Base-by-base conservation (phyloP, 2,329 filamentous ascomycete species). In the Clonostachys byssicola region DNA sequence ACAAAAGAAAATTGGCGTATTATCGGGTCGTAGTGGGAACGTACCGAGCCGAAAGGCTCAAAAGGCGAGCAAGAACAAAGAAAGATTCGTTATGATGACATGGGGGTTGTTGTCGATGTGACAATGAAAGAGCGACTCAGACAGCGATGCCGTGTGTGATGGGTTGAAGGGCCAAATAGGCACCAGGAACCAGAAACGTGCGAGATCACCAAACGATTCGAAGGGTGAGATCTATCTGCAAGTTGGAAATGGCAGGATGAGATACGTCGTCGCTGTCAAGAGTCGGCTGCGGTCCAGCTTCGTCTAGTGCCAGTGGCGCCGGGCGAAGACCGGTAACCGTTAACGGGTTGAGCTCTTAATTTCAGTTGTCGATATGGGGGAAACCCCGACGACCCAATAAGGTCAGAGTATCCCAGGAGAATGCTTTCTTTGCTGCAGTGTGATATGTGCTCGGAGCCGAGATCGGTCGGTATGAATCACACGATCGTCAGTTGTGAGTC, bases 81-180 rank as follows among this genome's bases (percentile, higher is more conserved):
- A 59, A 52, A 56, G 58, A 60, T 60, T 67, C 69, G 70, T 73
- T 73, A 73, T 65, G 55, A 63, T 60, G 61, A 71, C 70, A 73
- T 73, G 60, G 61, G 63, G 9, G 23, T 30, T 23, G 35, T 47
- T 20, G 47, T 51, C 45, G 35, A 54, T 53, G 50, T 39, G 42
- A 17, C 30, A 43, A 36, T 40, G 18, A 43, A 59, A 62, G 57
- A 59, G 56, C 57, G 61, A 57, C 54, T 59, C 54, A 52, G 51
- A 54, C 54, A 30, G 23, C 23, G 23, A 30, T 30, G 23, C 23
- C 23, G 23, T 30, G 9, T 30, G 9, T 30, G 23, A 30, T 30
- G 23, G 23, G 9, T 30, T 30, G 23, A 30, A 55, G 51, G 52
- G 47, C 52, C 50, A 48, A 50, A 38, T 18, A 17, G 42, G 42